Base-by-base conservation (phyloP, 208 protist genomes). In the Zelonia costaricensis region DNA sequence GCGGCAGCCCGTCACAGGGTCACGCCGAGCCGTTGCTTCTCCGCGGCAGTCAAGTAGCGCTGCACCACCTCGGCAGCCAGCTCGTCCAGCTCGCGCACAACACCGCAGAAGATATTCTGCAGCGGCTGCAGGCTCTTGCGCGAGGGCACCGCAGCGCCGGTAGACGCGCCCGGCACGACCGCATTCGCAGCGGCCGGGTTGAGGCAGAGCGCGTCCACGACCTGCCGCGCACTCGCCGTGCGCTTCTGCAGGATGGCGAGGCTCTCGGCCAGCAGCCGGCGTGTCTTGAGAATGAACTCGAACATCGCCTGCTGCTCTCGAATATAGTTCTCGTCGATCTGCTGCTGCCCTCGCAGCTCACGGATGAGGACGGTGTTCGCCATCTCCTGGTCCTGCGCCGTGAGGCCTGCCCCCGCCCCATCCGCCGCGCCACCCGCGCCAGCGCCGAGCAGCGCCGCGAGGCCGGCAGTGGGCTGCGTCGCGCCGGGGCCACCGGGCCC, bases 271-370 rank as follows among this genome's bases (percentile, higher is more conserved):
- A 94, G 72, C 18, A 75, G 56, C 2, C 77, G 70, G 3, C 88
- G 78, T 43, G 88, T 94, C 45, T 79, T 77, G 38, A 94, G 71
- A 59, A 94, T 91, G 55, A 94, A 94, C 64, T 94, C 88, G 62
- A 94, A 91, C 30, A 86, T 73, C 4, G 61, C 63, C 51, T 76
- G 77, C 49, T 90, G 64, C 58, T 93, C 80, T n/a, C 77, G 76
- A 6, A 88, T 44, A 42, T 83, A 88, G 52, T 71, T 74, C 18
- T 85, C 82, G n/a, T 88, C 82, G 4, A 71, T 38, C 4, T 35
- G 22, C 30, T 33, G 54, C 45, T 76, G 69, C 2, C 48, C 67
- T 4, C 66, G 69, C 30, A 85, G 51, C 47, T 78, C 81, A 13
- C 59, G 62, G 18, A 79, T 16, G 12, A 76, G 46, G 22, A 51